These are phyloP conservation scores for Plantago lanceolata DNA, from an alignment of 305 asterid genomes.

Conservation along the genomic window DNA sequence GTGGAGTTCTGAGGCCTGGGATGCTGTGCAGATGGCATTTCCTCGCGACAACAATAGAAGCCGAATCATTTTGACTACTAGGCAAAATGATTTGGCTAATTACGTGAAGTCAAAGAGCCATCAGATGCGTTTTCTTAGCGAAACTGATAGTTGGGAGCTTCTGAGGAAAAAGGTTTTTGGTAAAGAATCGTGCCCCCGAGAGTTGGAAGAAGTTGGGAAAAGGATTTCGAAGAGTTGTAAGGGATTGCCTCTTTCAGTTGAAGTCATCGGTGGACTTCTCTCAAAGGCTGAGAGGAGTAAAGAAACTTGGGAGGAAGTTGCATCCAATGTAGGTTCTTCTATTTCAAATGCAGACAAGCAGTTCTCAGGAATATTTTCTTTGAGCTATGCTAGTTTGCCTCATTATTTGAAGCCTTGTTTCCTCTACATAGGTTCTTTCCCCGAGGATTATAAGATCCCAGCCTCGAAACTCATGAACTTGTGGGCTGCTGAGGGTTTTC, in stretches of 20 bases:
- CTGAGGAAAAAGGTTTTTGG: neutral
- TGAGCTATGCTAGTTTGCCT: slow-evolving; percentile 20
- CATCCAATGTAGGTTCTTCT: neutral
- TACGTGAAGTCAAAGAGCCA: slow-evolving; percentile 1
- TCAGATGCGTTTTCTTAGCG: slow-evolving; percentile 1
- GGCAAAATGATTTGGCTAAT: slow-evolving; percentile 11
- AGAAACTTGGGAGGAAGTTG: slow-evolving; percentile 21
- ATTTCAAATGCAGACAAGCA: neutral
- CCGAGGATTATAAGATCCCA: slow-evolving; percentile 3
- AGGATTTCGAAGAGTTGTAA: slow-evolving; percentile 18
- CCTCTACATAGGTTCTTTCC: neutral
- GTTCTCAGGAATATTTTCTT: slow-evolving; percentile 14
- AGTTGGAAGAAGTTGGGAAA: slow-evolving; percentile 7
- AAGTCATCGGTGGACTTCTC: slow-evolving; percentile 26
- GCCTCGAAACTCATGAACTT: neutral
- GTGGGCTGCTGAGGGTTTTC: slow-evolving; percentile 9
- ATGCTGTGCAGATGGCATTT: neutral
- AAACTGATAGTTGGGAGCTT: neutral
- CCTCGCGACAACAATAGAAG: slow-evolving; percentile 8
- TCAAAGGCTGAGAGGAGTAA: neutral
- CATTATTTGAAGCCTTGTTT: slow-evolving; percentile 15
- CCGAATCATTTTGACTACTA: slow-evolving; percentile 15
- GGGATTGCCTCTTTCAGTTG: slow-evolving; percentile 29
- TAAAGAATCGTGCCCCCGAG: neutral
- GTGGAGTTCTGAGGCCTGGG: slow-evolving; percentile 19